Conservation (phyloP, 2,329 filamentous ascomycete genomes). For the Mycosphaerella sp. region DNA sequence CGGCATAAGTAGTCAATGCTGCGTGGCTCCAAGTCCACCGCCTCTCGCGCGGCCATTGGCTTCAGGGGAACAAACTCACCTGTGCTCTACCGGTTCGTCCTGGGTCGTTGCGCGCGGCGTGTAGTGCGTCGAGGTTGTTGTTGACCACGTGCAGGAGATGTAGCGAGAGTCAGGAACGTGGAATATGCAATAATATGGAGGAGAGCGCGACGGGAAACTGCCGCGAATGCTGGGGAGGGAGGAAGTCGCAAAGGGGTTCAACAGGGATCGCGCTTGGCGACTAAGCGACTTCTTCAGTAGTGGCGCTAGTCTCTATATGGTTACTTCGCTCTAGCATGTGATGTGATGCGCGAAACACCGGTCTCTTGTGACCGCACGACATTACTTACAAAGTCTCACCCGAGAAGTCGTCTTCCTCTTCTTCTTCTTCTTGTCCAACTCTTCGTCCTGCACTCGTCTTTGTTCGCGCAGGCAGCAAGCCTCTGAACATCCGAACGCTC, state of each 20-base stretch:
- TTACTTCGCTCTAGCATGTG: not conserved
- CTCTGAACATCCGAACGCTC: not conserved
- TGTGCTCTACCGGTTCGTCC: slow-evolving; percentile 3
- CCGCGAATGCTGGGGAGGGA: slow-evolving; percentile 14
- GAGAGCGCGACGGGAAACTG: slow-evolving; percentile 5
- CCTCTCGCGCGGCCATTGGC: slow-evolving; percentile 4
- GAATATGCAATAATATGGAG: not conserved
- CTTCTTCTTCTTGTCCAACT: too few relatives aligned
- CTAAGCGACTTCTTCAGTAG: too few relatives aligned
- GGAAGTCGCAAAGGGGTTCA: slow-evolving; percentile 18
- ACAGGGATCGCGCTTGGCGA: slow-evolving; percentile 13
- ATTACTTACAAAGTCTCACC: not conserved
- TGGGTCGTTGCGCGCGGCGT: not conserved
- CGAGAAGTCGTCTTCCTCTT: not conserved
- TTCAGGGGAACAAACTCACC: slow-evolving; percentile 7
- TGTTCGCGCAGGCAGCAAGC: not conserved
- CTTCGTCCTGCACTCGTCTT: not conserved
- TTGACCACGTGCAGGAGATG: not conserved
- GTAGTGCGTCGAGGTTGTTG: not conserved
- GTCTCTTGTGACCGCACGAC: not conserved
- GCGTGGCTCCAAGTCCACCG: not conserved
- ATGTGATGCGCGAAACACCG: slow-evolving; percentile 4
- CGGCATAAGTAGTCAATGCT: too few relatives aligned
- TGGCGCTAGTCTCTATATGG: not conserved
- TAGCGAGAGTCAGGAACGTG: not conserved